These are phyloP conservation scores for Calonectria multiphialidica DNA, from an alignment of 2,329 filamentous ascomycete genomes.

Conservation along the genomic window DNA sequence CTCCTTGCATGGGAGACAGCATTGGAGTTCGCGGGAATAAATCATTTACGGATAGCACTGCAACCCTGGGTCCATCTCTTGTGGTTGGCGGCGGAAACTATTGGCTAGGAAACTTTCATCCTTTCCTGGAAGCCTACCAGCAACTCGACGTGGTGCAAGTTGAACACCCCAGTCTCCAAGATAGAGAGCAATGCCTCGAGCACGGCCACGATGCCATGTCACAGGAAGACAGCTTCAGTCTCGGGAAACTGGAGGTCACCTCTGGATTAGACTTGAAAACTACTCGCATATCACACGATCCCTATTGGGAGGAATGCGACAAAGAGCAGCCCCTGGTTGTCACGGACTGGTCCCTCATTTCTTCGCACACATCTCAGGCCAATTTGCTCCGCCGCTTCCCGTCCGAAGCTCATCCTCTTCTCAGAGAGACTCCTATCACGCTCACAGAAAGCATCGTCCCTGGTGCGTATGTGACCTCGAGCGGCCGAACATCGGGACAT, in stretches of 20 bases:
- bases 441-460: constrained; percentile 48
- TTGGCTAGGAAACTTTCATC: constrained; percentile 60
- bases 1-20: constrained; percentile 60
- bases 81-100: constrained; percentile 51
- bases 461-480: constrained; percentile 52
- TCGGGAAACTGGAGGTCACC: constrained; percentile 54
- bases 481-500: constrained; percentile 58
- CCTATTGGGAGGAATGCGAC: constrained; percentile 58
- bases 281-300: constrained; percentile 57
- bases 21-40: constrained; percentile 52
- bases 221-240: constrained; percentile 41
- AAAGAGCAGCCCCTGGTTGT: constrained; percentile 56
- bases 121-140: constrained; percentile 53
- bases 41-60: constrained; percentile 50
- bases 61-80: constrained; percentile 57
- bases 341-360: constrained; percentile 59
- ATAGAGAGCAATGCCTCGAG: constrained; percentile 50
- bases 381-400: constrained; percentile 58
- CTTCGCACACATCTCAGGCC: constrained; percentile 48
- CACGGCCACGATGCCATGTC: constrained; percentile 53
- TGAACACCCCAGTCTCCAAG: constrained; percentile 57
- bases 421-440: constrained; percentile 49
- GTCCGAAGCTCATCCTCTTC: constrained; percentile 45
- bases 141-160: constrained; percentile 44
- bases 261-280: constrained; percentile 58